Conservation (phyloP, 352 stramenopile species). For the Globisporangium rhizosaccharum region DNA sequence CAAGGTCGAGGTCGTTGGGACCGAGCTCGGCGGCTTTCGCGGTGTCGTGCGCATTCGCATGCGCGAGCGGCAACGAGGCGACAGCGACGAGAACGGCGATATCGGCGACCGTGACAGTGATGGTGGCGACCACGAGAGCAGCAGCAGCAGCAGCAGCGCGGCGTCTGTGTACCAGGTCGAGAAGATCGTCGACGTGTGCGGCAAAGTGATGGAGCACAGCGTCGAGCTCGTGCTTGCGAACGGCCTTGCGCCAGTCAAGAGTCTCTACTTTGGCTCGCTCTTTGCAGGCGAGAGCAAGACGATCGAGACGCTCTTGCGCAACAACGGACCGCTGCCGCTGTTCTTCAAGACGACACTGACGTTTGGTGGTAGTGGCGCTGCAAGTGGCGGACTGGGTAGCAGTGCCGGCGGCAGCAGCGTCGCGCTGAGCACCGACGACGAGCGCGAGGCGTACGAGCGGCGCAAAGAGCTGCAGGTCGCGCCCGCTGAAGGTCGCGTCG, state of each 20-base stretch:
- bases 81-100: constrained; percentile 11
- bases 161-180: constrained; percentile 24
- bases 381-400: neutral
- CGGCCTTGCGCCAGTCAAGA: constrained; percentile 35
- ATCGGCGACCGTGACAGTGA: too few relatives aligned
- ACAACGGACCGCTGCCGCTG: constrained; percentile 71
- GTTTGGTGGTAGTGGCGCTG: constrained; percentile 23
- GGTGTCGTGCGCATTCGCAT: constrained; percentile 38
- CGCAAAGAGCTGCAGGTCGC: constrained; percentile 63
- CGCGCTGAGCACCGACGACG: constrained; percentile 28
- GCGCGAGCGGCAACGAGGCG: constrained; percentile 18
- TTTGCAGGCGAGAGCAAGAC: constrained; percentile 53
- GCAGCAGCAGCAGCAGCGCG: neutral
- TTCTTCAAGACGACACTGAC: constrained; percentile 53
- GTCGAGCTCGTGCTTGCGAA: constrained; percentile 70
- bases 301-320: constrained; percentile 64
- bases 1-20: constrained; percentile 40
- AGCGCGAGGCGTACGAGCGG: constrained; percentile 59
- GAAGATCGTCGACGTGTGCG: constrained; percentile 78
- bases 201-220: constrained; percentile 77
- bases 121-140: neutral
- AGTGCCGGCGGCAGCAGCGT: neutral
- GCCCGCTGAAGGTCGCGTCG: constrained; percentile 49
- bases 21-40: constrained; percentile 34
- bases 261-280: constrained; percentile 65